Conservation (phyloP, 441 rosid genomes). For the Adansonia madagascariensis region DNA sequence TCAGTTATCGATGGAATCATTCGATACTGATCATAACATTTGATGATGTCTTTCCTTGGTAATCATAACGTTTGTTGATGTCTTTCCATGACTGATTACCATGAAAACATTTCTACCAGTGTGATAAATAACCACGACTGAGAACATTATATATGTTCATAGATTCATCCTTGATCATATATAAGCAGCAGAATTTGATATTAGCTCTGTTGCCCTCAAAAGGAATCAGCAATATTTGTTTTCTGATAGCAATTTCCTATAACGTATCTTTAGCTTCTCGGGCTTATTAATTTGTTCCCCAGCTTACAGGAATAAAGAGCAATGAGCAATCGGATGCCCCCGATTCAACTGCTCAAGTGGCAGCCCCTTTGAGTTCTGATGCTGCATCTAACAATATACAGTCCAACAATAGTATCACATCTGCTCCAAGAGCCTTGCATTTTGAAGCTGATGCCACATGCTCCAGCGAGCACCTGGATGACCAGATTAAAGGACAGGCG, state of each 20-base stretch:
- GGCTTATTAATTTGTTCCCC: background rate
- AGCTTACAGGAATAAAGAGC: slow-evolving; percentile 28
- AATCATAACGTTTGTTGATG: too few relatives aligned
- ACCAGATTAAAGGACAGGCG: slow-evolving; percentile 1
- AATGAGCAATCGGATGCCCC: background rate
- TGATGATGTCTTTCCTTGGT: background rate
- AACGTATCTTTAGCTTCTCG: background rate
- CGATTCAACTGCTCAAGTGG: background rate
- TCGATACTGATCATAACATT: background rate
- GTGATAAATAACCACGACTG: background rate
- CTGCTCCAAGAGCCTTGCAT: slow-evolving; percentile 18
- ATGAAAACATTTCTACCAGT: background rate
- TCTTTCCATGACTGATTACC: background rate
- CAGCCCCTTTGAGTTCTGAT: background rate
- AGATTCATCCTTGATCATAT: background rate
- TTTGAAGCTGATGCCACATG: background rate
- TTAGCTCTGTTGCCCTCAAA: background rate
- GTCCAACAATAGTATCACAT: background rate
- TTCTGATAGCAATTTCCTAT: background rate
- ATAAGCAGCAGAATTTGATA: background rate
- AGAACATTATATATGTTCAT: background rate
- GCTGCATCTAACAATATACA: background rate
- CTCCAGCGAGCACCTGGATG: slow-evolving; percentile 8
- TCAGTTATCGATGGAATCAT: background rate
- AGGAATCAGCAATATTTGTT: background rate